These are phyloP conservation scores for Kuraishia ogatae DNA, from an alignment of 805 yeast species.

Conservation along the genomic window DNA sequence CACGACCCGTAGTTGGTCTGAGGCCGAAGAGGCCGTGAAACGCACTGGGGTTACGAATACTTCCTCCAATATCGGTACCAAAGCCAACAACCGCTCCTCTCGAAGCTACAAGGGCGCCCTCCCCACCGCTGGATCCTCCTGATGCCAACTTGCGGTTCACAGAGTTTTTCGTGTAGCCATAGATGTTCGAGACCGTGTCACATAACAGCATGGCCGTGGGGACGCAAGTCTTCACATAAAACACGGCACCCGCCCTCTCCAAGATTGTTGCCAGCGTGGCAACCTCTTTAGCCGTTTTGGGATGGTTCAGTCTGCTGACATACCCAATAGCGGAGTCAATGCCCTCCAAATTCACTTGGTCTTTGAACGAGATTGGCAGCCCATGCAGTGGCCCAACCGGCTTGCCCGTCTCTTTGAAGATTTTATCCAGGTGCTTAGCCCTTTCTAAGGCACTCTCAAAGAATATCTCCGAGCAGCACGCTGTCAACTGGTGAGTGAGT, in stretches of 20 bases:
- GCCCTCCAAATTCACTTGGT: conserved; percentile 31
- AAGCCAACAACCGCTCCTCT: conserved; percentile 25
- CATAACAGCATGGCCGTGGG: conserved; percentile 35
- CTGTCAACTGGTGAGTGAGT: conserved; percentile 17
- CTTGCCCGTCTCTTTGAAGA: conserved; percentile 23
- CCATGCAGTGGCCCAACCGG: conserved; percentile 36
- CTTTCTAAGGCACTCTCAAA: conserved; percentile 16
- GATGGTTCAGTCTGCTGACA: conserved; percentile 16
- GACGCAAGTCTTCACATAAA: conserved; percentile 33
- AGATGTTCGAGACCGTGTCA: conserved; percentile 29
- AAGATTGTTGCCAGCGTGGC: conserved; percentile 20
- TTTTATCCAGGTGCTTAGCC: conserved; percentile 30
- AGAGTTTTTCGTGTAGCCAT: conserved; percentile 26
- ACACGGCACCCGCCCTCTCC: conserved; percentile 30
- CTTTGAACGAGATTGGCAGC: conserved; percentile 36
- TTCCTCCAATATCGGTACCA: conserved; percentile 33
- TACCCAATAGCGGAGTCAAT: conserved; percentile 31
- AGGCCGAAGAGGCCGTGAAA: conserved; percentile 26
- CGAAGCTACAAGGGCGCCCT: conserved; percentile 27
- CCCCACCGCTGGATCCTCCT: conserved; percentile 41
- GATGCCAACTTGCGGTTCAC: conserved; percentile 26
- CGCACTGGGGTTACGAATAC: conserved; percentile 24
- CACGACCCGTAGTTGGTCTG: conserved; percentile 24
- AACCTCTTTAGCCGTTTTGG: conserved; percentile 17
- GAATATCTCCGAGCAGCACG: conserved; percentile 16